Evolutionary conservation across 306 rosid species (phyloP).

Genomic region (Carpinus viminea): DNA sequence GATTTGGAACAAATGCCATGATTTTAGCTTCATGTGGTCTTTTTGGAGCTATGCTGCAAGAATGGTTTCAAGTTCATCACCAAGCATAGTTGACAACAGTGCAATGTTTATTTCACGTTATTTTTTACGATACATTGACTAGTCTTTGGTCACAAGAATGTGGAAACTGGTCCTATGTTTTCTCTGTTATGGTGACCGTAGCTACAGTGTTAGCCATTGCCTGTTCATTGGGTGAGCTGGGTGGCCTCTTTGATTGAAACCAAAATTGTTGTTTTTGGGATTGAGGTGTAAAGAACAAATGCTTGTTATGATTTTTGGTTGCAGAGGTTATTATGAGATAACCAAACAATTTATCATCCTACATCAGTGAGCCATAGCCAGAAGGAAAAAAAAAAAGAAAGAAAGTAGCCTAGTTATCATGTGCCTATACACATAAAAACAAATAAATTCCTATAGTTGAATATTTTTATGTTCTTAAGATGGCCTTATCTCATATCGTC

Average conservation of each 20-base stretch:
- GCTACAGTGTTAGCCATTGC: background rate
- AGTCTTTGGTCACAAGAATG: background rate
- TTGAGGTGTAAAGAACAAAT: background rate
- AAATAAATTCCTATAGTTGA: background rate
- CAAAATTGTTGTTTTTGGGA: background rate
- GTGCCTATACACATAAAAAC: background rate
- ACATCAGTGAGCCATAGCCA: background rate
- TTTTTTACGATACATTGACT: background rate
- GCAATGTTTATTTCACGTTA: background rate
- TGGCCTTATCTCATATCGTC: background rate
- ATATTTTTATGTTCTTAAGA: background rate
- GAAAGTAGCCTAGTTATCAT: background rate
- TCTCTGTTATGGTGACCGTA: background rate
- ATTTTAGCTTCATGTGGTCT: background rate
- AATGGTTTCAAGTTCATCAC: background rate
- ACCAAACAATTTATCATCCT: background rate
- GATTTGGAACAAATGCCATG: background rate
- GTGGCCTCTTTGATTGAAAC: background rate
- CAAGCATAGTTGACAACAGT: background rate
- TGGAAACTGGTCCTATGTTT: background rate
- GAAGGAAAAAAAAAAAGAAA: background rate
- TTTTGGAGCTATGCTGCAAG: slow-evolving; percentile 2
- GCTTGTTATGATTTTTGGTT: background rate
- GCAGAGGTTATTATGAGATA: background rate
- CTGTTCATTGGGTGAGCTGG: background rate